These are phyloP conservation scores for Bidens hawaiensis DNA, from an alignment of 140 eudicot species.

Conservation along the genomic window DNA sequence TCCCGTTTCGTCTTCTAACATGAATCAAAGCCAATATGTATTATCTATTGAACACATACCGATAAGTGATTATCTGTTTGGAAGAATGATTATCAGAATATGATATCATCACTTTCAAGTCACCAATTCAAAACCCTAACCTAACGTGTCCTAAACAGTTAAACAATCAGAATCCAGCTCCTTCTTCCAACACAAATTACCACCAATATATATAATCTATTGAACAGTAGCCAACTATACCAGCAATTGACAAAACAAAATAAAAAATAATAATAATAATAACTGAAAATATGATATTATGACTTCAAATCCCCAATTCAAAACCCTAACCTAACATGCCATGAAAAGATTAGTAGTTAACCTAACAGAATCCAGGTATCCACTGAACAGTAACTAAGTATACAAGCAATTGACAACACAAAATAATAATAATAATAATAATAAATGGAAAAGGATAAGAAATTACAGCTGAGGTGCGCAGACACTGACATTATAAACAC, in stretches of 20 bases:
- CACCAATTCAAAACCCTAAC: not conserved
- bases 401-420: not conserved
- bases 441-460: not conserved
- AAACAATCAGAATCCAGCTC: not conserved
- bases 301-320: not conserved
- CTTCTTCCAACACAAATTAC: not conserved
- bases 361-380: conserved; percentile 1
- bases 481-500: conserved; percentile 71
- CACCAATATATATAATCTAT: too few species aligned
- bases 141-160: not conserved
- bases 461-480: conserved; percentile 82
- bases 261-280: too few species aligned
- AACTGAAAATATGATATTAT: not conserved
- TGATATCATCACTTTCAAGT: not conserved
- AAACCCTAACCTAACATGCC: not conserved
- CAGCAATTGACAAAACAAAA: too few species aligned
- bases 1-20: too few species aligned
- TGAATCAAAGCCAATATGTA: too few species aligned
- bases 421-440: too few species aligned
- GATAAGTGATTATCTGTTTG: too few species aligned
- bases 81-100: too few species aligned
- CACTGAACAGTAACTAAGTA: not conserved
- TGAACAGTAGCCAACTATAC: too few species aligned
- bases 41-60: too few species aligned
- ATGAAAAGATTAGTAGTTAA: not conserved